These are phyloP conservation scores for Rubia tinctorum DNA, from an alignment of 305 asterid species.

Conservation along the genomic window DNA sequence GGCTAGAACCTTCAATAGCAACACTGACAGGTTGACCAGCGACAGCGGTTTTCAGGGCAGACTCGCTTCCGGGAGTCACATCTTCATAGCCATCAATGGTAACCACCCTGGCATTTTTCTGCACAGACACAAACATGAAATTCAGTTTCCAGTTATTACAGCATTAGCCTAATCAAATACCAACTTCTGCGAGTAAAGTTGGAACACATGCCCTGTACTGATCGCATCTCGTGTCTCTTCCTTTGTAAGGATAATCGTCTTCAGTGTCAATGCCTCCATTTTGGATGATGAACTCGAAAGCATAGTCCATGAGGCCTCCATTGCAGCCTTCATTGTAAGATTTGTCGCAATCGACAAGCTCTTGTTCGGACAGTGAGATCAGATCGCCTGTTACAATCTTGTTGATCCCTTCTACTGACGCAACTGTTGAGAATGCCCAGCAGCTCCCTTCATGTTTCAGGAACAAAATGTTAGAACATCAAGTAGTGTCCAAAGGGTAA, in stretches of 20 bases:
- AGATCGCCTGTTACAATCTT: constrained; percentile 54
- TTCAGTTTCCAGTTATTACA: background rate
- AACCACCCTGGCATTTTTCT: constrained; percentile 83
- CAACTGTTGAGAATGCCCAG: constrained; percentile 92
- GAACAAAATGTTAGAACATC: constrained; percentile 9
- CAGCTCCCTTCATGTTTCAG: constrained; percentile 68
- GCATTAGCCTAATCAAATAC: background rate
- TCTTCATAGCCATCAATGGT: constrained; percentile 66
- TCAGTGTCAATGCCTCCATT: constrained; percentile 89
- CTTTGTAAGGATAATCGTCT: constrained; percentile 73
- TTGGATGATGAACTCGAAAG: constrained; percentile 65
- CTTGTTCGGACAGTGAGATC: constrained; percentile 86
- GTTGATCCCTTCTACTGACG: constrained; percentile 71
- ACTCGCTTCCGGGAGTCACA: constrained; percentile 43
- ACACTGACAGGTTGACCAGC: constrained; percentile 61
- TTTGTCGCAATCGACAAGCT: constrained; percentile 82
- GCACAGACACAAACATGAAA: constrained; percentile 16
- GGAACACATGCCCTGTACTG: constrained; percentile 46
- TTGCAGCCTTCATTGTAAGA: constrained; percentile 62
- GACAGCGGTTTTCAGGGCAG: constrained; percentile 53
- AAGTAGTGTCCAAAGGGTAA: background rate
- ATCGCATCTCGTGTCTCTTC: constrained; percentile 65
- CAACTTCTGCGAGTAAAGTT: background rate
- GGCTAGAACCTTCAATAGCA: constrained; percentile 84
- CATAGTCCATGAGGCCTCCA: constrained; percentile 95